Conservation (phyloP, 352 stramenopile species). For the Pilasporangium apinafurcum region DNA sequence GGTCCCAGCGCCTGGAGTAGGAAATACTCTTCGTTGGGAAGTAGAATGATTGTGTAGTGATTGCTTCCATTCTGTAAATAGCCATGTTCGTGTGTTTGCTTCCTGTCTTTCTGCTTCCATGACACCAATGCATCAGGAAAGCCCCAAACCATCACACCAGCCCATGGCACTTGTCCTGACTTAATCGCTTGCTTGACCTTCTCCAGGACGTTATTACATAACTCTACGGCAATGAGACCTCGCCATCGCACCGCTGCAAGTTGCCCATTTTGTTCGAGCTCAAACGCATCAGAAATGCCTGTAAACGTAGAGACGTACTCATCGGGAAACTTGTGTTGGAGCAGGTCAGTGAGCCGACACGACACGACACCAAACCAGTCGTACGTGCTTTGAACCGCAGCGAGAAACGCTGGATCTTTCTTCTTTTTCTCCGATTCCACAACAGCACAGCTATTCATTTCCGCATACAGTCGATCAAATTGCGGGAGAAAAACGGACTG, state of each 20-base stretch:
- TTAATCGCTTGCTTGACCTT: slow-evolving; percentile 42
- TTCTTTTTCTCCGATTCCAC: slow-evolving; percentile 1
- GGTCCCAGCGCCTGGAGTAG: slow-evolving; percentile 60
- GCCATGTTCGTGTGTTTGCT: slow-evolving; percentile 49
- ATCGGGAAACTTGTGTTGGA: slow-evolving; percentile 44
- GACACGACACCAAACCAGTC: slow-evolving; percentile 76
- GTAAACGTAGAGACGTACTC: slow-evolving; percentile 80
- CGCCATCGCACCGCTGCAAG: slow-evolving; percentile 64
- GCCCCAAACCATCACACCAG: slow-evolving; percentile 70
- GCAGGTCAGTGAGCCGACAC: slow-evolving; percentile 44
- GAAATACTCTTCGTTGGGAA: slow-evolving; percentile 71
- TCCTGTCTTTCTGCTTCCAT: slow-evolving; percentile 39
- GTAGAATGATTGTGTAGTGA: slow-evolving; percentile 63
- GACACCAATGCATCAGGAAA: slow-evolving; percentile 69
- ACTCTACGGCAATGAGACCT: slow-evolving; percentile 54
- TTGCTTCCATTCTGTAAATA: slow-evolving; percentile 74
- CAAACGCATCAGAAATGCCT: slow-evolving; percentile 26
- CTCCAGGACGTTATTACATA: slow-evolving; percentile 47
- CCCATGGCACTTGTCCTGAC: slow-evolving; percentile 47
- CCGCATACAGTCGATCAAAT: slow-evolving; percentile 31
- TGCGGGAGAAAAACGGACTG: slow-evolving; percentile 46
- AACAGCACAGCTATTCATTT: not conserved
- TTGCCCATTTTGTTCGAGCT: slow-evolving; percentile 21
- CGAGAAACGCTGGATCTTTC: slow-evolving; percentile 14
- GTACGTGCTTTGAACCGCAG: slow-evolving; percentile 44